Percentiles rank a stretch among this genome's conserved stretches.
Evolutionary conservation across 768 basidiomycete genomes (phyloP).

Genomic region (Auricularia heimuer): DNA sequence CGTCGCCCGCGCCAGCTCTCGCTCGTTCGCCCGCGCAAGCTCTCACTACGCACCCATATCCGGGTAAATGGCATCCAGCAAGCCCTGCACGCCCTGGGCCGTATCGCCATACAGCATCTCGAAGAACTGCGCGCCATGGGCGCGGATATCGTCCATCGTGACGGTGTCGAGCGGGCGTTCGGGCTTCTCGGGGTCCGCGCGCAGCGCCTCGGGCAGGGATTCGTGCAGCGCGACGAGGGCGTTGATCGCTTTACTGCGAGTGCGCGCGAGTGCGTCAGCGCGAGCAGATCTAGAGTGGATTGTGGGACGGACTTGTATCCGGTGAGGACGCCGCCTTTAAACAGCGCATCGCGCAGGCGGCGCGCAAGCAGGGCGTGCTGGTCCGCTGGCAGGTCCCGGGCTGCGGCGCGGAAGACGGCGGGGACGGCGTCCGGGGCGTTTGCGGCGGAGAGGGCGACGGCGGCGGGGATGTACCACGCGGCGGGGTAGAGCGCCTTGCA

Average conservation of each 20-base stretch:
- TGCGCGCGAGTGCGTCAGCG: neutral
- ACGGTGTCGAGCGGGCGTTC: constrained; percentile 17
- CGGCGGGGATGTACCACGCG: constrained; percentile 31
- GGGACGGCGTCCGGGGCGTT: constrained; percentile 40
- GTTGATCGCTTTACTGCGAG: constrained; percentile 41
- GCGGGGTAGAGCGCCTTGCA: neutral
- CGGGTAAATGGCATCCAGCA: constrained; percentile 48
- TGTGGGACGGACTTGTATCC: constrained; percentile 48
- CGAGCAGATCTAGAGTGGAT: neutral
- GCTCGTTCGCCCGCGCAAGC: no score
- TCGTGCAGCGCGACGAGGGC: constrained; percentile 40
- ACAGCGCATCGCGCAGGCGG: constrained; percentile 34
- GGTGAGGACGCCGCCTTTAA: constrained; percentile 49
- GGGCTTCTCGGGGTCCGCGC: constrained; percentile 38
- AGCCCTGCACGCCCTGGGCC: constrained; percentile 33
- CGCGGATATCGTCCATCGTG: constrained; percentile 34
- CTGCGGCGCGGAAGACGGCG: neutral
- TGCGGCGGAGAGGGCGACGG: constrained; percentile 46
- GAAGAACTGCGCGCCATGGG: constrained; percentile 36
- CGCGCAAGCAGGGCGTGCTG: neutral
- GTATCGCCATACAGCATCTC: constrained; percentile 46
- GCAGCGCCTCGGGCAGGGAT: constrained; percentile 41
- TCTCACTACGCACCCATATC: constrained; percentile 58
- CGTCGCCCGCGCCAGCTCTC: no score
- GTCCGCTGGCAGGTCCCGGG: neutral